A percentile compares a stretch with the other conserved stretches of the same genome.
These are phyloP conservation scores for Cordia subcordata DNA, from an alignment of 257 asterid genomes.

Conservation along the genomic window DNA sequence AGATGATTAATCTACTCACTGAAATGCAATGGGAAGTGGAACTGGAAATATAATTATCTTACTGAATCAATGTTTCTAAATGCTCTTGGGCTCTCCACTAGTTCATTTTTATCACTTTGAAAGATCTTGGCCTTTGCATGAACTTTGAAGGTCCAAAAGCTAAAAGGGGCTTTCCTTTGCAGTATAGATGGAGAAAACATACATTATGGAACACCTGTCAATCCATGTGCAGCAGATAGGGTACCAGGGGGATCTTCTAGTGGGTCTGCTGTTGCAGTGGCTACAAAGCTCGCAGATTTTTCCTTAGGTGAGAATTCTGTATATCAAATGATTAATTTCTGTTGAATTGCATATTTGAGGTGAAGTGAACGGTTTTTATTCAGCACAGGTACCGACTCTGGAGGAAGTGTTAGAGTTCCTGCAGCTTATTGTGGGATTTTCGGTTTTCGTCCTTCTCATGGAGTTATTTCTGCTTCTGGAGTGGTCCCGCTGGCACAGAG, in stretches of 20 bases:
- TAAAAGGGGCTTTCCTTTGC: constrained; percentile 27
- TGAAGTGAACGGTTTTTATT: constrained; percentile 10
- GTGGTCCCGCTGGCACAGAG: constrained; percentile 91
- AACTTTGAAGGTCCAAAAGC: neutral
- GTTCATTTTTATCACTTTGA: neutral
- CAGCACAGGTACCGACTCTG: constrained; percentile 76
- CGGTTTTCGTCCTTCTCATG: constrained; percentile 93
- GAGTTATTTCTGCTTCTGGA: constrained; percentile 55
- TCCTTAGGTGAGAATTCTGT: constrained; percentile 49
- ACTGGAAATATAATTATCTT: too few species aligned
- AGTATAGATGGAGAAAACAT: constrained; percentile 85
- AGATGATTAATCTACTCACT: too few species aligned
- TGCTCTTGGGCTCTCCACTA: neutral
- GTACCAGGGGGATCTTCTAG: constrained; percentile 98
- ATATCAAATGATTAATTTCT: too few species aligned
- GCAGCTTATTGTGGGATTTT: constrained; percentile 81
- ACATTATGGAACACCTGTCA: constrained; percentile 83
- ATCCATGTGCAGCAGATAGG: constrained; percentile 77
- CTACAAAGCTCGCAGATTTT: constrained; percentile 67
- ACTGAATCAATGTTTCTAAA: too few species aligned
- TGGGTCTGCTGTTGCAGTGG: constrained; percentile 95
- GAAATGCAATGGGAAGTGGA: too few species aligned
- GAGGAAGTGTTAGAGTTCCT: constrained; percentile 94
- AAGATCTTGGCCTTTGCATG: neutral
- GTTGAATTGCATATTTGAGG: neutral